Base-by-base conservation (phyloP, 1,284 basidiomycete genomes). In the Fomes fomentarius region DNA sequence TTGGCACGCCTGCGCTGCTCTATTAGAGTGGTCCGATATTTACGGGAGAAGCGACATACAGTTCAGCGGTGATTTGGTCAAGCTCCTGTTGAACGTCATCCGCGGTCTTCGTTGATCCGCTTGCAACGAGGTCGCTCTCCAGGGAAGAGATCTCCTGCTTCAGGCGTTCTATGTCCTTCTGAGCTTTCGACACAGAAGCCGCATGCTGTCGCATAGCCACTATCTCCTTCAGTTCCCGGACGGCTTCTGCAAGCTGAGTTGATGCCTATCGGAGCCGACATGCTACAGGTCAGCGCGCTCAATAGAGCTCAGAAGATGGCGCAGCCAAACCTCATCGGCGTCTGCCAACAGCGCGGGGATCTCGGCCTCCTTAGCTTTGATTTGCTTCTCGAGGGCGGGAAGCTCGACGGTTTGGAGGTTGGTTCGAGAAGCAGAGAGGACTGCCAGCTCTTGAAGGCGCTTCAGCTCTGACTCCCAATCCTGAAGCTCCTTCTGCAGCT, bases 11-110 rank as follows among this genome's bases (percentile, higher is more conserved):
- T 94, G 58, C 42, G 7, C 19, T 25, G 17, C 53, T 26, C 31
- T 30, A 40, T 24, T 39, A 25, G 12, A 48, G 14, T 43, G 2
- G 17, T 12, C 22, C 40, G 26, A 22, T 12, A 38, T 35, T 28
- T 15, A 21, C 21, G 34, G 30, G 22, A 6, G 24, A 11, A 47
- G 22, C 47, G 21, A 72, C 87, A 64, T 61, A 96, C 94, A 94
- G 79, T 49, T 89, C 77, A 17, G 71, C 71, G 1, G 80, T 76
- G 30, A 94, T 64, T 4, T 72, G 71, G 49, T 89, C 83, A 7
- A 96, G 75, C 64, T 95, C 87, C 22, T 67, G 73, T 68, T 96
- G 91, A 2, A 97, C 87, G 47, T 95, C 93, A 44, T 94, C 91
- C 1, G 84, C 82, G 0, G 93, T 94, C 71, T 87, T 92, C 6